A percentile compares a stretch with the other conserved stretches of the same genome.
phyloP scores from a whole-genome alignment of 2,329 filamentous ascomycete species.

The Penicillium fuscoglaucum region DNA sequence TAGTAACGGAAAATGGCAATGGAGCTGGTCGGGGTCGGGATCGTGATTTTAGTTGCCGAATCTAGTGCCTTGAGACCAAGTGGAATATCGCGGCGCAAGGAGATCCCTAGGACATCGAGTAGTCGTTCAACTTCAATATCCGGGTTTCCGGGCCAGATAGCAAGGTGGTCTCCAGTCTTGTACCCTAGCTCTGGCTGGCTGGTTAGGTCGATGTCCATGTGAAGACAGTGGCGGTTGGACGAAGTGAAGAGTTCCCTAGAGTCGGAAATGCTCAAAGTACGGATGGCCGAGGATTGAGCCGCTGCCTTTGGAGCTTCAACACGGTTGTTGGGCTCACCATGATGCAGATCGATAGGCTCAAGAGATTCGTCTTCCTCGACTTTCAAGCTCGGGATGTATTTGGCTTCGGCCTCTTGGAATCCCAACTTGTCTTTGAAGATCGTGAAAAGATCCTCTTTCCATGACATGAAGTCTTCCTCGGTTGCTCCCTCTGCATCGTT shows the following conservation, averaged over 20 bases:
- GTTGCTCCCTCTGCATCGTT: conserved; percentile 89
- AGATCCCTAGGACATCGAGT: conserved; percentile 68
- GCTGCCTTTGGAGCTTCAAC: conserved; percentile 73
- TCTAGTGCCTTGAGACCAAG: conserved; percentile 61
- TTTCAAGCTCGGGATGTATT: conserved; percentile 82
- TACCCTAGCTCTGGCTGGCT: conserved; percentile 77
- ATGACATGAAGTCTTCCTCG: conserved; percentile 93
- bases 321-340: conserved; percentile 79
- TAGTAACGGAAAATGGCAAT: conserved; percentile 85
- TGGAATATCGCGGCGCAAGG: conserved; percentile 25
- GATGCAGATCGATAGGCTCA: conserved; percentile 75
- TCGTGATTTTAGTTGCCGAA: conserved; percentile 75
- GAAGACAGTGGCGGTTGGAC: conserved; percentile 80
- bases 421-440: conserved; percentile 73
- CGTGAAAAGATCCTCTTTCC: conserved; percentile 94
- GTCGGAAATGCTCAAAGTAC: conserved; percentile 76
- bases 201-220: conserved; percentile 84
- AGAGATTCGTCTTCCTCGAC: conserved; percentile 69
- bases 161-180: conserved; percentile 89
- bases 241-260: conserved; percentile 78
- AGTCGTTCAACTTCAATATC: conserved; percentile 83
- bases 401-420: conserved; percentile 81
- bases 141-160: conserved; percentile 87
- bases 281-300: conserved; percentile 73
- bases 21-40: conserved; percentile 87